Evolutionary conservation across 495 filamentous ascomycete species (phyloP).

Genomic region (Neurospora terricola): DNA sequence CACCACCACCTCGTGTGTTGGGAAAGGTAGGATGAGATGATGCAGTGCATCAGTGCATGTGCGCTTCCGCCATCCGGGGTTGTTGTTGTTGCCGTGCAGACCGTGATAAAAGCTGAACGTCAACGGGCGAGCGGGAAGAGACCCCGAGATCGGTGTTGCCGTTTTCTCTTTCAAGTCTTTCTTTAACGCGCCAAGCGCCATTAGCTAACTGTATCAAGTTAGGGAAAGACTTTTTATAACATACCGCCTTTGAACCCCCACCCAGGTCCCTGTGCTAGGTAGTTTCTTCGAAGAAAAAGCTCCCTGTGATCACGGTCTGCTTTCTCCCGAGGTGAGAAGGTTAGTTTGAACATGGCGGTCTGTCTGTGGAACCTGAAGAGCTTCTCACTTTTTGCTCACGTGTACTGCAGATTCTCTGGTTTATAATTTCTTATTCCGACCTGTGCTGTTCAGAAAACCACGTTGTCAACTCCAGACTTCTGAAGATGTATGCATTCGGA

Average conservation of each 20-base stretch:
- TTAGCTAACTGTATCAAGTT: not conserved
- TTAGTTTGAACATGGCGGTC: not conserved
- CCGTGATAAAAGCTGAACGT: not conserved
- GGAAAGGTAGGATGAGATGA: not conserved
- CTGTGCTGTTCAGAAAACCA: not conserved
- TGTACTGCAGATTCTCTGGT: not conserved
- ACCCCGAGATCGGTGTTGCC: not conserved
- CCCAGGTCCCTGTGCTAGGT: not conserved
- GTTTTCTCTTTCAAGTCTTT: not conserved
- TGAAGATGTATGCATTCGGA: not conserved
- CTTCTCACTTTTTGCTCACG: not conserved
- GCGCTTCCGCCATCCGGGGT: not conserved
- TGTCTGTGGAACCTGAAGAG: not conserved
- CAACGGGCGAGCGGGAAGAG: not conserved
- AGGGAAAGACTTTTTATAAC: not conserved
- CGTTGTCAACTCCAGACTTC: not conserved
- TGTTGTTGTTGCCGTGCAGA: not conserved
- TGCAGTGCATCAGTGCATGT: not conserved
- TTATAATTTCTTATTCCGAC: not conserved
- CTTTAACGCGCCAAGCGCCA: not conserved
- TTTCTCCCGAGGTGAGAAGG: not conserved
- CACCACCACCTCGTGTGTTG: not conserved
- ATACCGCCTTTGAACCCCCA: not conserved
- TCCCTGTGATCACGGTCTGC: not conserved
- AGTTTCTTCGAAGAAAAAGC: not conserved